These are phyloP conservation scores for Pseudomicrostroma phylloplanum DNA, from an alignment of 1,284 basidiomycete species.

Conservation along the genomic window DNA sequence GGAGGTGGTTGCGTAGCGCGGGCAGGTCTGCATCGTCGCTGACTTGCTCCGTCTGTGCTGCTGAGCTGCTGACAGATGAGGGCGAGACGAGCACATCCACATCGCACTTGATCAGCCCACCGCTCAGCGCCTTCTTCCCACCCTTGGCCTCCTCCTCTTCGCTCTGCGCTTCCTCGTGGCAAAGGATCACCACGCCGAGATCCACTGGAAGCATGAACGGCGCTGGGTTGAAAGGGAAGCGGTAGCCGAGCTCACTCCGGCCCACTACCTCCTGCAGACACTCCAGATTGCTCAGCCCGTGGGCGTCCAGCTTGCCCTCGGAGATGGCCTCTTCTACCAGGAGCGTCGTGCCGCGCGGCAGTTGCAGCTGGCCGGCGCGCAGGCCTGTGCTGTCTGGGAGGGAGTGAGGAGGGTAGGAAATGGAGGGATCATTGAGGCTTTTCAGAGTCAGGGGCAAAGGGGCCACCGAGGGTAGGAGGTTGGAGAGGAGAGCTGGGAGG, in stretches of 20 bases:
- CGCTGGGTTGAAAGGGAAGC: background rate
- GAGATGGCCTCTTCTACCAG: background rate
- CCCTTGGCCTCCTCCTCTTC: background rate
- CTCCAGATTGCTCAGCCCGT: background rate
- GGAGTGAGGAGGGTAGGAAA: background rate
- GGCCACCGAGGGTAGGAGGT: background rate
- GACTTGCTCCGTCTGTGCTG: background rate
- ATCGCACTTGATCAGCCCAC: slow-evolving; percentile 4
- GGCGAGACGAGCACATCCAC: background rate
- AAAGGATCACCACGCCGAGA: background rate
- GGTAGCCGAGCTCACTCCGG: background rate
- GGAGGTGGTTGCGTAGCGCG: background rate
- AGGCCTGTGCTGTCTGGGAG: background rate
- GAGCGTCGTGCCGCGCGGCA: background rate
- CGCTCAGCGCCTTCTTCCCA: background rate
- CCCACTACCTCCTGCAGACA: background rate
- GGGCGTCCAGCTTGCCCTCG: background rate
- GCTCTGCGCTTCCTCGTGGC: background rate
- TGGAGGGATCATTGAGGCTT: background rate
- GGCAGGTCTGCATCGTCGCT: background rate
- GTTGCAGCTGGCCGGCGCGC: background rate
- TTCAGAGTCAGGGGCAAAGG: background rate
- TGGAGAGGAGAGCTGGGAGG: background rate
- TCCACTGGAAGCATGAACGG: background rate
- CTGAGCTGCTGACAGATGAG: background rate